Evolutionary conservation across 768 basidiomycete genomes (phyloP).

Genomic region (Chalciporus piperatus): DNA sequence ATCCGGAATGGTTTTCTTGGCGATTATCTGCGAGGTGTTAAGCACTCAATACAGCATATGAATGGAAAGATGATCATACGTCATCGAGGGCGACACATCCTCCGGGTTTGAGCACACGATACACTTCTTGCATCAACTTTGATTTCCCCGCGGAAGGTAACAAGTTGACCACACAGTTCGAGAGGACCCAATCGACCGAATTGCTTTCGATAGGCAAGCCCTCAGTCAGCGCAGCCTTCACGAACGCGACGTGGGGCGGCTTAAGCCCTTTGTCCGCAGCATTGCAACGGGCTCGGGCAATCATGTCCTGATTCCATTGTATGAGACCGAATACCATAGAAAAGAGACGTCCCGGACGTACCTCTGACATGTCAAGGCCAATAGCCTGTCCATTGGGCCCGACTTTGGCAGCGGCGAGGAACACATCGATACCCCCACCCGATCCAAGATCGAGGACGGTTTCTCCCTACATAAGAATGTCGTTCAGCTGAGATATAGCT

Average conservation of each 20-base stretch:
- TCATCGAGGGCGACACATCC: conserved; percentile 54
- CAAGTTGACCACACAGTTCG: conserved; percentile 57
- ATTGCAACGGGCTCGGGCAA: conserved; percentile 45
- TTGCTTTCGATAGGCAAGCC: conserved; percentile 46
- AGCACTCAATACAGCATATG: too few relatives aligned
- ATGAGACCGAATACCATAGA: not conserved
- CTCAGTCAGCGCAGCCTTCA: conserved; percentile 40
- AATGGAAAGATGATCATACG: conserved; percentile 31
- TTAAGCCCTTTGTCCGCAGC: conserved; percentile 38
- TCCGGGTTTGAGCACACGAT: conserved; percentile 53
- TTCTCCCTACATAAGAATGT: conserved; percentile 48
- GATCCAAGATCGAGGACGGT: conserved; percentile 55
- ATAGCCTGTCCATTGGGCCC: conserved; percentile 49
- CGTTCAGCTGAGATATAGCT: not conserved
- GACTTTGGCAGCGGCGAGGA: conserved; percentile 49
- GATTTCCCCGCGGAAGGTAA: conserved; percentile 42
- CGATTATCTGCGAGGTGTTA: conserved; percentile 39
- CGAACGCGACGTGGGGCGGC: conserved; percentile 50
- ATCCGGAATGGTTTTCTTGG: conserved; percentile 43
- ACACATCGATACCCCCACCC: conserved; percentile 55
- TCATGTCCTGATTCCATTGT: conserved; percentile 43
- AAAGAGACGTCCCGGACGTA: conserved; percentile 20
- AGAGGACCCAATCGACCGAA: conserved; percentile 53
- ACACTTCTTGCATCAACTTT: conserved; percentile 43
- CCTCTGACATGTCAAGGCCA: conserved; percentile 53